These are phyloP conservation scores for Ogataea philodendri DNA, from an alignment of 805 yeast genomes.

Conservation along the genomic window DNA sequence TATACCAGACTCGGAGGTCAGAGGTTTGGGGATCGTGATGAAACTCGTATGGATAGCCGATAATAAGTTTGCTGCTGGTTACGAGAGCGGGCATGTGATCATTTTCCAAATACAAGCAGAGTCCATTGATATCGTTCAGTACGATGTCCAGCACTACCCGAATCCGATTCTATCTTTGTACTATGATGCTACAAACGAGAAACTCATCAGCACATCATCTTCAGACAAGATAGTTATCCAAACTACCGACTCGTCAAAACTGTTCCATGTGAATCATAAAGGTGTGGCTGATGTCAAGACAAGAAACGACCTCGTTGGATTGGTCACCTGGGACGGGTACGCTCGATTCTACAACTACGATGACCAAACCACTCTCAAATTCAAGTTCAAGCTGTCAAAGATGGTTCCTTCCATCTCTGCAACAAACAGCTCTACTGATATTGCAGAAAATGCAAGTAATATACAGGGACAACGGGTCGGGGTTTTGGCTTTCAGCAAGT, in stretches of 20 bases:
- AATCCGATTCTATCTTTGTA: constrained; percentile 52
- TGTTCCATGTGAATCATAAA: constrained; percentile 33
- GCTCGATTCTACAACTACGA: constrained; percentile 35
- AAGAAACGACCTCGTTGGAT: constrained; percentile 31
- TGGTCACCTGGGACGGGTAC: constrained; percentile 54
- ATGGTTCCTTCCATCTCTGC: constrained; percentile 28
- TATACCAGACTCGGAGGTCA: constrained; percentile 14
- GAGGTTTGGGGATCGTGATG: constrained; percentile 68
- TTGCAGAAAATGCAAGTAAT: constrained; percentile 14
- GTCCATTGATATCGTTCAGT: constrained; percentile 17
- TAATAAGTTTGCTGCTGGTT: constrained; percentile 51
- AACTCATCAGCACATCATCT: constrained; percentile 47
- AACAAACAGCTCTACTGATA: constrained; percentile 8
- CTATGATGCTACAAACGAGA: constrained; percentile 26
- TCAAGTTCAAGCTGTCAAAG: constrained; percentile 27
- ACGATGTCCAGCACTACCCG: constrained; percentile 43
- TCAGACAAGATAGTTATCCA: constrained; percentile 40
- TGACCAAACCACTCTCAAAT: constrained; percentile 17
- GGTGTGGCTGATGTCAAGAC: constrained; percentile 36
- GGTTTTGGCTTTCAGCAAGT: constrained; percentile 20
- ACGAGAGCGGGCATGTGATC: constrained; percentile 67
- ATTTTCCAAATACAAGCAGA: constrained; percentile 27
- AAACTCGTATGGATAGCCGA: constrained; percentile 41
- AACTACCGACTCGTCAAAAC: constrained; percentile 5
- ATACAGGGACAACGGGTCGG: constrained; percentile 23